phyloP scores from a whole-genome alignment of 768 basidiomycete species.

The Lentinula raphanica region DNA sequence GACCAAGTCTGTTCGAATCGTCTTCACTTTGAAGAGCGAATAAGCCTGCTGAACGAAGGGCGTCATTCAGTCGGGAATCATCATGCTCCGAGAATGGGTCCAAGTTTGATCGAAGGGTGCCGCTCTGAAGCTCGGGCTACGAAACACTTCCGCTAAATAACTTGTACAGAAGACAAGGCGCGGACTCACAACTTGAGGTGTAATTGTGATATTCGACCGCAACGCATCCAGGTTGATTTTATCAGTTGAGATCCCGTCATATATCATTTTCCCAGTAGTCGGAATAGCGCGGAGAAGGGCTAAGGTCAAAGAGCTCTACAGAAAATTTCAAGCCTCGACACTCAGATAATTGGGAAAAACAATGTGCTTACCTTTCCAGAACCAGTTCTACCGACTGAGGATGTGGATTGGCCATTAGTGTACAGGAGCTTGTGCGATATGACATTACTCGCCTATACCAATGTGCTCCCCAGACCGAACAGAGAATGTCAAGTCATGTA shows the following conservation, averaged over 20 bases:
- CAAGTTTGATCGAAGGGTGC: constrained; percentile 60
- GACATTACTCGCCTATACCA: constrained; percentile 23
- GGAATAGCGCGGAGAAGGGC: constrained; percentile 38
- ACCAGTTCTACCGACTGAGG: constrained; percentile 38
- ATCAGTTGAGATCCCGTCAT: constrained; percentile 34
- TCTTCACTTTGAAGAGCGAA: constrained; percentile 36
- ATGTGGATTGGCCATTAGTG: too few relatives aligned
- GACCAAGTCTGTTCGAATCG: constrained; percentile 42
- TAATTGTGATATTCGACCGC: constrained; percentile 40
- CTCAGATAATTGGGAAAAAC: constrained; percentile 27
- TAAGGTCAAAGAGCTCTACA: constrained; percentile 22
- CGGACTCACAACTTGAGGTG: constrained; percentile 20
- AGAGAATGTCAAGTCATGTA: constrained; percentile 32
- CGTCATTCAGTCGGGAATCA: constrained; percentile 37
- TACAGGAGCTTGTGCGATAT: constrained; percentile 1
- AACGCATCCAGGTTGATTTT: constrained; percentile 40
- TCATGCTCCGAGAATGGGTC: constrained; percentile 61
- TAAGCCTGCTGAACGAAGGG: constrained; percentile 35
- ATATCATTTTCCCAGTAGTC: constrained; percentile 34
- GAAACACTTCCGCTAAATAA: neutral
- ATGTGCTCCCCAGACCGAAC: constrained; percentile 40
- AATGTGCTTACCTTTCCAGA: constrained; percentile 28
- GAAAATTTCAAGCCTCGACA: constrained; percentile 10
- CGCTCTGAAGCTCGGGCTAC: constrained; percentile 52
- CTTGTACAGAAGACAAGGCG: neutral